phyloP scores from a whole-genome alignment of 345 rosid genomes.

The Diplotaxis tenuifolia region DNA sequence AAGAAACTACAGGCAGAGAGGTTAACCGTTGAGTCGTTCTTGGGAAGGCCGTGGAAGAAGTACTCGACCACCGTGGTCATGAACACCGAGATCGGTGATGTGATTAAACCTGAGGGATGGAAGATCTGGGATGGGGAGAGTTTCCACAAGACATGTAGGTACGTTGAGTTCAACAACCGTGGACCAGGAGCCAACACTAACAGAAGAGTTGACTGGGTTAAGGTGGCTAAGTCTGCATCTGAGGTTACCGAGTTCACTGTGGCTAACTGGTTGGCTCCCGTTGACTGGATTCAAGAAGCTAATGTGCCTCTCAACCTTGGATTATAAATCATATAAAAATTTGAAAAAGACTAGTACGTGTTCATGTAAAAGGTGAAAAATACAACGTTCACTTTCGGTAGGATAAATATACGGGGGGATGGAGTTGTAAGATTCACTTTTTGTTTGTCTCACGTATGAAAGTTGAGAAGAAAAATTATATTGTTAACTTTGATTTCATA shows the following conservation, averaged over 20 bases:
- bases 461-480: neutral
- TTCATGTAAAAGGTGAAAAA: neutral
- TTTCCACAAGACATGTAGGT: neutral
- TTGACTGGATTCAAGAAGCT: neutral
- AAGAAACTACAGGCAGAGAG: neutral
- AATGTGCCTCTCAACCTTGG: neutral
- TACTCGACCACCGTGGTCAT: neutral
- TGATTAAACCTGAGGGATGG: neutral
- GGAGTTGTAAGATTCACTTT: neutral
- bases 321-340: neutral
- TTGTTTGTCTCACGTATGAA: neutral
- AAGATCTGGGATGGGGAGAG: neutral
- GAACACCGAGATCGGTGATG: neutral
- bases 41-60: neutral
- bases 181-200: neutral
- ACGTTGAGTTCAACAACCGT: neutral
- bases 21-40: neutral
- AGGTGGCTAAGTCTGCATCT: neutral
- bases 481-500: neutral
- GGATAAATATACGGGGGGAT: neutral
- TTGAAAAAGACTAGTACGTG: neutral
- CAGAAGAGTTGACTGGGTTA: neutral
- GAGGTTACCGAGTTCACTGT: neutral
- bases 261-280: neutral
- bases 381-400: neutral